Evolutionary conservation across 768 basidiomycete genomes (phyloP), one percentile per base, ranked within the genome.

Genomic region (Tulasnella sp.): DNA sequence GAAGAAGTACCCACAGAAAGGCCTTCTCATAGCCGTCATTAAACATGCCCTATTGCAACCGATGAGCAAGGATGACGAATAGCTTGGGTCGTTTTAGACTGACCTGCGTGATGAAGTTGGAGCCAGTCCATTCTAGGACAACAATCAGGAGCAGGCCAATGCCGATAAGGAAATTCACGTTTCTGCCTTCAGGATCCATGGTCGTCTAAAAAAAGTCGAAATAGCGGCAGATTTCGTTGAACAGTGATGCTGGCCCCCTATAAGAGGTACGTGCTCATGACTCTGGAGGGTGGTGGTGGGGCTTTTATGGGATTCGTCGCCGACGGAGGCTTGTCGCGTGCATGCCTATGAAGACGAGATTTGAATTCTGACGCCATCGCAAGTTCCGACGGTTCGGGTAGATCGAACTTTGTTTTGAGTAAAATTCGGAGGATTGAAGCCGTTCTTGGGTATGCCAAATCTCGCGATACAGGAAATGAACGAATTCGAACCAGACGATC

Each of bases 101-200:
- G 80, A 91, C 93, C 88, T 95, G 93, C 15, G 92, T 96, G 55
- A 97, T 86, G 82, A 96, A 97, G 83, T 92, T 96, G 70, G 92
- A 93, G 15, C 87, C 85, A 20, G 96, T 97, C 96, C 96, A 98
- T 16, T 98, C 87, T 46, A 93, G 79, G 48, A 95, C 94, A 73
- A 96, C 94, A 26, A 90, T 78, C 2, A 94, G 82, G 29, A 96
- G 88, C 61, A 95, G 85, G 37, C 85, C 85, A 74, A 95, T 90
- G 74, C 94, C 94, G 39, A 89, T 81, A 32, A 84, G 74, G 61
- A 82, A 89, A 90, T 78, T 88, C 82, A 37, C 80, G 75, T 18
- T 61, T 55, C 75, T 75, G 48, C 37, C 61, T 67, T 67, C 61
- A 26, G 75, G 20, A 39, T 75, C 51, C 75, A 75, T 75, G 75